phyloP scores from a whole-genome alignment of 495 filamentous ascomycete genomes.

The Terfezia claveryi region DNA sequence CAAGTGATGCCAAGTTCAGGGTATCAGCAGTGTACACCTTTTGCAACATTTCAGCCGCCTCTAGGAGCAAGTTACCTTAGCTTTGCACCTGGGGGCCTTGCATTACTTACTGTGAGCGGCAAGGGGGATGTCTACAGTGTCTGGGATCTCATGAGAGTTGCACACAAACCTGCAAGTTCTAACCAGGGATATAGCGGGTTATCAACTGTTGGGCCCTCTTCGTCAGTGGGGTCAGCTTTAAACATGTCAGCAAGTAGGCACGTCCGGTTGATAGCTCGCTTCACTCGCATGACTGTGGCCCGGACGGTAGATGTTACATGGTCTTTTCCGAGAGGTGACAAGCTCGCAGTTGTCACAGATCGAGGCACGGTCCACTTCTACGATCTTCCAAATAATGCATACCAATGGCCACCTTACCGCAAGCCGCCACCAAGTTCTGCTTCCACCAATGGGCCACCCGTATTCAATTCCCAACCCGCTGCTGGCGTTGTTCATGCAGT shows the following conservation, averaged over 20 bases:
- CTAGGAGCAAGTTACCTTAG: slow-evolving; percentile 82
- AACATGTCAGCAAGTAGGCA: slow-evolving; percentile 23
- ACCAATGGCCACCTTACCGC: slow-evolving; percentile 73
- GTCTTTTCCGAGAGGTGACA: slow-evolving; percentile 59
- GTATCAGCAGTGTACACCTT: slow-evolving; percentile 22
- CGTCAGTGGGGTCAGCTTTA: slow-evolving; percentile 22
- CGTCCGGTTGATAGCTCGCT: slow-evolving; percentile 66
- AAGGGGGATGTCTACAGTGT: slow-evolving; percentile 84
- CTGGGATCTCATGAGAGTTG: slow-evolving; percentile 66
- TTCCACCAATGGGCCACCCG: slow-evolving; percentile 18
- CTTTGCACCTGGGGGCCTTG: slow-evolving; percentile 63
- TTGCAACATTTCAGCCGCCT: slow-evolving; percentile 59
- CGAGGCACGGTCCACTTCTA: slow-evolving; percentile 86
- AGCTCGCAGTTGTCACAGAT: slow-evolving; percentile 66
- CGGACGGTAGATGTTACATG: slow-evolving; percentile 77
- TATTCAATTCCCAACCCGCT: slow-evolving; percentile 11
- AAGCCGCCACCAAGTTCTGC: slow-evolving; percentile 29
- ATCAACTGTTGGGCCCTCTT: slow-evolving; percentile 5
- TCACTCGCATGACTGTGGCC: slow-evolving; percentile 73
- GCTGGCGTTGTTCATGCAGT: slow-evolving; percentile 30
- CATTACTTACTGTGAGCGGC: slow-evolving; percentile 67
- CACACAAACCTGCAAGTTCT: slow-evolving; percentile 3
- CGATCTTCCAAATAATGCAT: slow-evolving; percentile 60
- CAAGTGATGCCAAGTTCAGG: background rate
- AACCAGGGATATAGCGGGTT: too few relatives aligned